Percentiles rank a stretch among this genome's conserved stretches.
These are phyloP conservation scores for Leccinum obscurum DNA, from an alignment of 768 basidiomycete genomes.

Conservation along the genomic window DNA sequence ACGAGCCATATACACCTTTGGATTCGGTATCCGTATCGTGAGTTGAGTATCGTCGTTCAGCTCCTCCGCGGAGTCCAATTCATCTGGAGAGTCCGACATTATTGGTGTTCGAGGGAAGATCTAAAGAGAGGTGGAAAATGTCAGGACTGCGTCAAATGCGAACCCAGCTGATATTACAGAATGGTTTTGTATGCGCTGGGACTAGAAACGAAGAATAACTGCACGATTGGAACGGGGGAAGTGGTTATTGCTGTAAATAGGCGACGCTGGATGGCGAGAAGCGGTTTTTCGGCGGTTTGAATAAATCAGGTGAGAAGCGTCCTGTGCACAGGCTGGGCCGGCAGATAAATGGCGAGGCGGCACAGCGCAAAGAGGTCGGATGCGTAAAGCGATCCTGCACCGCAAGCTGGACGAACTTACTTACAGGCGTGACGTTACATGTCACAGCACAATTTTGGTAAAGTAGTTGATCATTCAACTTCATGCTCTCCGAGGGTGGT, in stretches of 20 bases:
- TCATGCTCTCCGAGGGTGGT: slow-evolving; percentile 15
- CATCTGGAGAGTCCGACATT: slow-evolving; percentile 40
- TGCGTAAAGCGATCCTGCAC: slow-evolving; percentile 30
- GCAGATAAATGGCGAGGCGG: slow-evolving; percentile 11
- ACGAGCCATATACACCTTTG: slow-evolving; percentile 64
- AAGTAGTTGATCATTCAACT: slow-evolving; percentile 31
- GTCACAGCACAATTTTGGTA: slow-evolving; percentile 35
- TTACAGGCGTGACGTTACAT: slow-evolving; percentile 38
- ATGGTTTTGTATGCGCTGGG: slow-evolving; percentile 1
- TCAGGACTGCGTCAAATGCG: slow-evolving; percentile 3
- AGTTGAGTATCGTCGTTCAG: slow-evolving; percentile 51
- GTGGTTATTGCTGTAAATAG: slow-evolving; percentile 18
- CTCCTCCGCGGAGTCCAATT: slow-evolving; percentile 40
- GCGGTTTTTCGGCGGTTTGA: slow-evolving; percentile 10
- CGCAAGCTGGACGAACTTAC: slow-evolving; percentile 35
- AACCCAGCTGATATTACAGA: slow-evolving; percentile 8
- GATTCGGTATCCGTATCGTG: slow-evolving; percentile 67
- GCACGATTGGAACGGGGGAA: slow-evolving; percentile 7
- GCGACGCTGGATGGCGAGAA: slow-evolving; percentile 4
- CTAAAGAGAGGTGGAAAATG: slow-evolving; percentile 21
- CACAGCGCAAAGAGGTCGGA: slow-evolving; percentile 21
- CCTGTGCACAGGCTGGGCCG: slow-evolving; percentile 5
- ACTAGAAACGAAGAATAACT: slow-evolving; percentile 13
- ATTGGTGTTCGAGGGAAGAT: slow-evolving; percentile 13
- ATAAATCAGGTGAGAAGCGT: slow-evolving; percentile 15